Evolutionary conservation across 805 yeast genomes (phyloP).

Genomic region (Candida manassasensis): DNA sequence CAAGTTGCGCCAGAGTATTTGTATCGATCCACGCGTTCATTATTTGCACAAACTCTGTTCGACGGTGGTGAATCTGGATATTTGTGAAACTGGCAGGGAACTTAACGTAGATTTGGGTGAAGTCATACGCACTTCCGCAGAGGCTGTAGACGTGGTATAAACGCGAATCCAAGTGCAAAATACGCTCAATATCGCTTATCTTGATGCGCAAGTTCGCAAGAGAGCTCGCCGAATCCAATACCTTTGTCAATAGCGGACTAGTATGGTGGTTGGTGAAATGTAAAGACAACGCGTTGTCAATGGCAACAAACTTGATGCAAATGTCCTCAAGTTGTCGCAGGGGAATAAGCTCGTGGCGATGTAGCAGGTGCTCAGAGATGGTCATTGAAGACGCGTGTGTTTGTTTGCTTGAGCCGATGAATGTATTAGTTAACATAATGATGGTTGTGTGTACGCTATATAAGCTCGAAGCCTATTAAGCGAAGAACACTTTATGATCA

Average conservation of each 20-base stretch:
- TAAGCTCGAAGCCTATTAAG: too few relatives aligned
- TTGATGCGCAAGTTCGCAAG: slow-evolving; percentile 16
- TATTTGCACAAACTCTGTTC: slow-evolving; percentile 12
- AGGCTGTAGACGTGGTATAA: slow-evolving; percentile 12
- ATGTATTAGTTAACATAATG: too few relatives aligned
- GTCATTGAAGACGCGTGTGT: too few relatives aligned
- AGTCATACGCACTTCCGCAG: slow-evolving; percentile 8
- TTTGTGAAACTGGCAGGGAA: slow-evolving; percentile 5
- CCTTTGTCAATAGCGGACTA: slow-evolving; percentile 18
- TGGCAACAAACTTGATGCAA: slow-evolving; percentile 15
- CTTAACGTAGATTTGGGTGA: slow-evolving; percentile 7
- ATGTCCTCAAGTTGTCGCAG: slow-evolving; percentile 4
- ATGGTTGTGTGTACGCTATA: too few relatives aligned
- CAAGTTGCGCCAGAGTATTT: slow-evolving; percentile 11
- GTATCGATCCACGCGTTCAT: slow-evolving; percentile 20
- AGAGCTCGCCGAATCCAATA: slow-evolving; percentile 18
- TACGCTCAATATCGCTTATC: slow-evolving; percentile 13
- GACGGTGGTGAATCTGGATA: slow-evolving; percentile 11
- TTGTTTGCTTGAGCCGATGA: too few relatives aligned
- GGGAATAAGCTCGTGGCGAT: neutral
- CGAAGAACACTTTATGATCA: too few relatives aligned
- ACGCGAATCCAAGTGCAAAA: slow-evolving; percentile 15
- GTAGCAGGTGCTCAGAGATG: too few relatives aligned
- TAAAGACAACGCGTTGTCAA: slow-evolving; percentile 29
- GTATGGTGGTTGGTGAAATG: slow-evolving; percentile 30